Percentiles rank a stretch among this genome's conserved stretches.
phyloP scores from a whole-genome alignment of 106 monocot species.

The Dioscorea alata region DNA sequence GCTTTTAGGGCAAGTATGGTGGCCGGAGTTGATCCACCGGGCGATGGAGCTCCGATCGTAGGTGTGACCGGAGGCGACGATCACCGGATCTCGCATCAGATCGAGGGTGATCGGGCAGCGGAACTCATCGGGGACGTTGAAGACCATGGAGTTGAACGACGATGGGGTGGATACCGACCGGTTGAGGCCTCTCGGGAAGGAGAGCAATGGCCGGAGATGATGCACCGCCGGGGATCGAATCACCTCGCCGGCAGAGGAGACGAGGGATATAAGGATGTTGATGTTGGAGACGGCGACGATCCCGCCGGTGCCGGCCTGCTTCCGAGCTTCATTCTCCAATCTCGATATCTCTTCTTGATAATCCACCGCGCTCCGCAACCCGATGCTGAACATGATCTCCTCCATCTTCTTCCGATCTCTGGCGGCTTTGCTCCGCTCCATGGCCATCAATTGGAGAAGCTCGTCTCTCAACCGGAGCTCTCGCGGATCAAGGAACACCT shows the following conservation, averaged over 20 bases:
- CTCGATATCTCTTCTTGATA: slow-evolving; percentile 27
- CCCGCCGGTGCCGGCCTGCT: slow-evolving; percentile 55
- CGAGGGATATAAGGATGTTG: slow-evolving; percentile 24
- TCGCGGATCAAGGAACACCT: slow-evolving; percentile 12
- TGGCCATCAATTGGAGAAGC: slow-evolving; percentile 17
- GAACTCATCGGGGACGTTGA: slow-evolving; percentile 42
- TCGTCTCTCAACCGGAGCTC: slow-evolving; percentile 27
- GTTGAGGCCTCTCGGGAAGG: neutral
- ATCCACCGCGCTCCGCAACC: slow-evolving; percentile 14
- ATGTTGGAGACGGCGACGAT: slow-evolving; percentile 38
- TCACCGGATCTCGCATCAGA: slow-evolving; percentile 48
- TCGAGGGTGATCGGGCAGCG: slow-evolving; percentile 53
- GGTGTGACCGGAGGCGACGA: slow-evolving; percentile 43
- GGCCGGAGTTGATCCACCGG: slow-evolving; percentile 54
- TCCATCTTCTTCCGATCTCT: slow-evolving; percentile 18
- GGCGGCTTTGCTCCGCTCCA: neutral
- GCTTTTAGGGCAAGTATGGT: slow-evolving; percentile 49
- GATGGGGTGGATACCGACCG: slow-evolving; percentile 1
- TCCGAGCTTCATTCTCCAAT: slow-evolving; percentile 17
- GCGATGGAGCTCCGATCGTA: slow-evolving; percentile 51
- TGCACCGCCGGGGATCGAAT: neutral
- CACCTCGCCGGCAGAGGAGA: neutral
- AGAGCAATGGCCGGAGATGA: neutral
- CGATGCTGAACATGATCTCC: slow-evolving; percentile 16
- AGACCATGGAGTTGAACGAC: slow-evolving; percentile 5